These are phyloP conservation scores for Hymenotorrendiella dingleyae DNA, from an alignment of 2,329 filamentous ascomycete species.

Conservation along the genomic window DNA sequence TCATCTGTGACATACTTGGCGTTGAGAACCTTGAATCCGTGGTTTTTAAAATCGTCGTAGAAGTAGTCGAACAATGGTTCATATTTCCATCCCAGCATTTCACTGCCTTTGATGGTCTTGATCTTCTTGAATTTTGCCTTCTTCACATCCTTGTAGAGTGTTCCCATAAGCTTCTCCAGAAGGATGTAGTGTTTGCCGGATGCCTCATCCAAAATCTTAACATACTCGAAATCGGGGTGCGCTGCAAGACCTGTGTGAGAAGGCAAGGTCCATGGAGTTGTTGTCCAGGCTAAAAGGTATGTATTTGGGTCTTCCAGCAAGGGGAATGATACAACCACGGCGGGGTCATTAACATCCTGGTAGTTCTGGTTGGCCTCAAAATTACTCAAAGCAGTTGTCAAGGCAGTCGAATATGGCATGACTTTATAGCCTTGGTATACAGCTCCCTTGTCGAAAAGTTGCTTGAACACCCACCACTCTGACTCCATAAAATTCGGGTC, in stretches of 20 bases:
- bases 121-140: slow-evolving; percentile 88
- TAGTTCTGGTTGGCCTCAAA: slow-evolving; percentile 95
- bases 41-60: slow-evolving; percentile 79
- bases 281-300: slow-evolving; percentile 79
- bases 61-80: slow-evolving; percentile 87
- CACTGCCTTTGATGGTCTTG: slow-evolving; percentile 71
- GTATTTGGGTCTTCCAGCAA: slow-evolving; percentile 71
- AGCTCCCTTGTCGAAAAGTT: slow-evolving; percentile 80
- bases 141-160: slow-evolving; percentile 90
- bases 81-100: slow-evolving; percentile 79
- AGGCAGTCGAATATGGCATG: slow-evolving; percentile 90
- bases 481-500: slow-evolving; percentile 93
- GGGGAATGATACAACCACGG: slow-evolving; percentile 83
- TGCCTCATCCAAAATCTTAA: slow-evolving; percentile 79
- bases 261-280: slow-evolving; percentile 81
- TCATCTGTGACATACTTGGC: slow-evolving; percentile 84
- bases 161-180: slow-evolving; percentile 72
- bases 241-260: slow-evolving; percentile 73
- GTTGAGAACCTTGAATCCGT: slow-evolving; percentile 75
- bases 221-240: slow-evolving; percentile 78
- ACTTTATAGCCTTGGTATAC: slow-evolving; percentile 89
- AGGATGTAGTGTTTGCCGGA: slow-evolving; percentile 81
- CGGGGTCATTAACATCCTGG: slow-evolving; percentile 86
- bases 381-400: slow-evolving; percentile 86
- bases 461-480: slow-evolving; percentile 95